Conservation (phyloP, 208 protist species). For the Angomonas ambiguus region DNA sequence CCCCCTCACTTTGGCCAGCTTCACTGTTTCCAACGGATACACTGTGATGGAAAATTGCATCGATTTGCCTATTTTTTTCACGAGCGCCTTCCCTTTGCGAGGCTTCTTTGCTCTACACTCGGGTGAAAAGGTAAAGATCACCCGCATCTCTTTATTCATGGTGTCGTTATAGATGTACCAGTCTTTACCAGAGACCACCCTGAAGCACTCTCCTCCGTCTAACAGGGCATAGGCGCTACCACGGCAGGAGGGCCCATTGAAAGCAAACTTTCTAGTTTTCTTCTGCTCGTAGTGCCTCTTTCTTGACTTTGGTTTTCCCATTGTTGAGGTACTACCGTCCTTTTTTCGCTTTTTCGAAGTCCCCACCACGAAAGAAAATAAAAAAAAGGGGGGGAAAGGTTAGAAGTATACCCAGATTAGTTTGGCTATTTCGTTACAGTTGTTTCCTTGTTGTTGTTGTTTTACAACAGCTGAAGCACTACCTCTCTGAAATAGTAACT, state of each 20-base stretch:
- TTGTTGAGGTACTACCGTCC: too few relatives aligned
- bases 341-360: too few relatives aligned
- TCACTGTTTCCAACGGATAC: slow-evolving; percentile 53
- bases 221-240: slow-evolving; percentile 33
- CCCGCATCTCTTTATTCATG: slow-evolving; percentile 48
- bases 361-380: not conserved
- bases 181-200: slow-evolving; percentile 30
- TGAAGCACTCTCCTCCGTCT: slow-evolving; percentile 45
- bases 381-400: not conserved
- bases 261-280: slow-evolving; percentile 22
- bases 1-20: slow-evolving; percentile 17
- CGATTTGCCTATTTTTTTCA: slow-evolving; percentile 12
- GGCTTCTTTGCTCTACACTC: slow-evolving; percentile 13
- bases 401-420: not conserved
- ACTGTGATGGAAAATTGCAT: slow-evolving; percentile 25
- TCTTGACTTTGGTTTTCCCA: slow-evolving; percentile 14
- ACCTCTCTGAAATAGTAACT: too few relatives aligned
- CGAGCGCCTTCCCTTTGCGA: slow-evolving; percentile 20
- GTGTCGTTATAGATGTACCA: slow-evolving; percentile 77
- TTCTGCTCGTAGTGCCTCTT: slow-evolving; percentile 15
- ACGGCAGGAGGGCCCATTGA: slow-evolving; percentile 15
- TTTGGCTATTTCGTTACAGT: not conserved
- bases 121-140: slow-evolving; percentile 43
- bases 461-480: too few relatives aligned
- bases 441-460: too few relatives aligned